Percentiles rank a stretch among this genome's conserved stretches.
These are phyloP conservation scores for Xylariaceae sp. DNA, from an alignment of 2,329 filamentous ascomycete genomes.

Conservation along the genomic window DNA sequence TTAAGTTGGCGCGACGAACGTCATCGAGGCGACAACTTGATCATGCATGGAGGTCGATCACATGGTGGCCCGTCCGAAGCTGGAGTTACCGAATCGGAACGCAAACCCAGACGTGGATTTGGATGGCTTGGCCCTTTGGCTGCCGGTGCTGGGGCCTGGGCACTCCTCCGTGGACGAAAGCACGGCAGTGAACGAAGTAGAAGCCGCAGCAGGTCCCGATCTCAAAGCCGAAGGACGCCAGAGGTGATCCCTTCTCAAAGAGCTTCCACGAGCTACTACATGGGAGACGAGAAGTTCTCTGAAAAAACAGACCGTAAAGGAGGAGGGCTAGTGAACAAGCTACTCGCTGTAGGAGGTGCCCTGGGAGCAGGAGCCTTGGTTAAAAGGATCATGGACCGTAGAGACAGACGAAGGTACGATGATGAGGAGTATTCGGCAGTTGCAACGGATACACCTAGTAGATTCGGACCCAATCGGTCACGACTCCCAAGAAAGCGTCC, in stretches of 20 bases:
- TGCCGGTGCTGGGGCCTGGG: conserved; percentile 57
- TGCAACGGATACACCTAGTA: conserved; percentile 64
- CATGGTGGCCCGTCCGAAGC: conserved; percentile 62
- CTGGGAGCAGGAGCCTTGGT: conserved; percentile 68
- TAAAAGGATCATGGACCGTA: conserved; percentile 62
- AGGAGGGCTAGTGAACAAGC: conserved; percentile 62
- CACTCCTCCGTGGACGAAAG: conserved; percentile 53
- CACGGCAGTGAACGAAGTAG: conserved; percentile 48
- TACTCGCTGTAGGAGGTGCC: conserved; percentile 65
- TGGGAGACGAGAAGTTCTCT: conserved; percentile 69
- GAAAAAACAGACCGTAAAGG: conserved; percentile 50
- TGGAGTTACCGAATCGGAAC: conserved; percentile 33
- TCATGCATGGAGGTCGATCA: conserved; percentile 24
- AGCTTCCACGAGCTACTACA: conserved; percentile 64
- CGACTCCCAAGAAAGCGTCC: conserved; percentile 33
- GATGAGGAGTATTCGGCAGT: conserved; percentile 70
- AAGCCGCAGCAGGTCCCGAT: conserved; percentile 45
- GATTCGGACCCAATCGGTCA: conserved; percentile 46
- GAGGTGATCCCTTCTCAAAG: conserved; percentile 60
- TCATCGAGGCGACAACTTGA: conserved; percentile 54
- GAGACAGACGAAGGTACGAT: conserved; percentile 50
- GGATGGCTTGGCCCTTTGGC: conserved; percentile 60
- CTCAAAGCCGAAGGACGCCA: conserved; percentile 46
- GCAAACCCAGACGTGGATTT: conserved; percentile 48
- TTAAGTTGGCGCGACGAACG: conserved; percentile 72